Percentiles rank a stretch among this genome's conserved stretches.
These are phyloP conservation scores for Tolypocladium endophyticum DNA, from an alignment of 2,329 filamentous ascomycete species.

Conservation along the genomic window DNA sequence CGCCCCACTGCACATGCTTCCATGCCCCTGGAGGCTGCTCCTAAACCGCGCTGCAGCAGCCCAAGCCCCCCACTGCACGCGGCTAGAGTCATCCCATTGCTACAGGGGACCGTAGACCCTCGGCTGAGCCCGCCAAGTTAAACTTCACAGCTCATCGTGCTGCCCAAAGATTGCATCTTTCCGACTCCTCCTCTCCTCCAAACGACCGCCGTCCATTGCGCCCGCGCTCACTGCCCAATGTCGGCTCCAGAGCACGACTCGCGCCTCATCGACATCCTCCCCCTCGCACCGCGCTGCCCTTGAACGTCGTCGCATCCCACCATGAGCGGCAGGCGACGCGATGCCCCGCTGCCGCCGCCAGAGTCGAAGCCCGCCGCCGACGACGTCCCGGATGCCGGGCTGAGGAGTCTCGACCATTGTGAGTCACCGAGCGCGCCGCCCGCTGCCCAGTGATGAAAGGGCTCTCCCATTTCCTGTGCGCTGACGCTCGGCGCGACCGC, in stretches of 20 bases:
- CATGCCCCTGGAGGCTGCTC: neutral
- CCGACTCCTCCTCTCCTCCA: neutral
- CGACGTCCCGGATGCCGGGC: constrained; percentile 54
- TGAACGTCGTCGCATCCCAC: constrained; percentile 7
- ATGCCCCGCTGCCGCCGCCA: constrained; percentile 17
- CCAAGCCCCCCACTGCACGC: neutral
- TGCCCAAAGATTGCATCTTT: neutral
- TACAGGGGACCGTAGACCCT: neutral
- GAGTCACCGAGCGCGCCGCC: constrained; percentile 17
- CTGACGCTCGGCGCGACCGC: constrained; percentile 5
- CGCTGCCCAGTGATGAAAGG: neutral
- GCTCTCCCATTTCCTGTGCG: neutral
- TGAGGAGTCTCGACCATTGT: constrained; percentile 75
- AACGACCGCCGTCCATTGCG: neutral
- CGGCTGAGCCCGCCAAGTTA: neutral
- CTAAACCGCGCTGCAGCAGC: neutral
- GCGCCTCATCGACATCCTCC: constrained; percentile 4
- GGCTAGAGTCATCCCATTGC: neutral
- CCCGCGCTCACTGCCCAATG: constrained; percentile 5
- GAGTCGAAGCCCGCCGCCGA: constrained; percentile 14
- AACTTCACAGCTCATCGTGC: neutral
- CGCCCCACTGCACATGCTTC: neutral
- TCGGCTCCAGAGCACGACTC: constrained; percentile 5
- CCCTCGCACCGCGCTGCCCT: constrained; percentile 2
- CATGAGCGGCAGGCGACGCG: constrained; percentile 21